A percentile compares a stretch with the other conserved stretches of the same genome.
These are phyloP conservation scores for Didymella pomorum DNA, from an alignment of 2,329 filamentous ascomycete genomes.

Conservation along the genomic window DNA sequence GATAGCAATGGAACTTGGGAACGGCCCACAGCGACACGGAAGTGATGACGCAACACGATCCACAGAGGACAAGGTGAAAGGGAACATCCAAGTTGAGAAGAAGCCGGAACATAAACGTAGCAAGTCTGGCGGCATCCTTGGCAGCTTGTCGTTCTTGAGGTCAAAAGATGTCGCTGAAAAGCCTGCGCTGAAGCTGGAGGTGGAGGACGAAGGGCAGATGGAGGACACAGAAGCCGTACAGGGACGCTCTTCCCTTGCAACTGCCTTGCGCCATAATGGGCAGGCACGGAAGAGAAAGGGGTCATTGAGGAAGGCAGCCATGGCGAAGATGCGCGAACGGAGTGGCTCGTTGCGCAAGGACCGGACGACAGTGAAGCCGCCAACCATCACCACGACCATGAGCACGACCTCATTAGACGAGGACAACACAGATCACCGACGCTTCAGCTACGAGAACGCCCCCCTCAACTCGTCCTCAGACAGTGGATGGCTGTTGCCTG, in stretches of 20 bases:
- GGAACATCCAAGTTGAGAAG: slow-evolving; percentile 11
- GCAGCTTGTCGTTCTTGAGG: slow-evolving; percentile 74
- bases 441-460: slow-evolving; percentile 51
- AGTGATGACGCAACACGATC: slow-evolving; percentile 20
- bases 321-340: slow-evolving; percentile 64
- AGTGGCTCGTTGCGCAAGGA: slow-evolving; percentile 41
- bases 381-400: slow-evolving; percentile 29
- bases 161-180: slow-evolving; percentile 49
- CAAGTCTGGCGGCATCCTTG: slow-evolving; percentile 71
- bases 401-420: slow-evolving; percentile 26
- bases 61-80: slow-evolving; percentile 15
- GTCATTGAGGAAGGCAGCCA: slow-evolving; percentile 84
- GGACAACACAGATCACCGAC: slow-evolving; percentile 30
- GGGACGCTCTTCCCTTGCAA: slow-evolving; percentile 36
- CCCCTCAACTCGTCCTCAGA: slow-evolving; percentile 47
- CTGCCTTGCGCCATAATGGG: slow-evolving; percentile 56
- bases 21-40: slow-evolving; percentile 14
- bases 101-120: slow-evolving; percentile 57
- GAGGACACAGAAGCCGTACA: slow-evolving; percentile 41
- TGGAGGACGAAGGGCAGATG: slow-evolving; percentile 28
- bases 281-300: slow-evolving; percentile 74
- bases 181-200: slow-evolving; percentile 23
- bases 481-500: slow-evolving; percentile 34
- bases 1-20: slow-evolving; percentile 38
- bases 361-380: slow-evolving; percentile 24